These are phyloP conservation scores for Helianthus tuberosus DNA, from an alignment of 129 eudicot genomes.

Conservation along the genomic window DNA sequence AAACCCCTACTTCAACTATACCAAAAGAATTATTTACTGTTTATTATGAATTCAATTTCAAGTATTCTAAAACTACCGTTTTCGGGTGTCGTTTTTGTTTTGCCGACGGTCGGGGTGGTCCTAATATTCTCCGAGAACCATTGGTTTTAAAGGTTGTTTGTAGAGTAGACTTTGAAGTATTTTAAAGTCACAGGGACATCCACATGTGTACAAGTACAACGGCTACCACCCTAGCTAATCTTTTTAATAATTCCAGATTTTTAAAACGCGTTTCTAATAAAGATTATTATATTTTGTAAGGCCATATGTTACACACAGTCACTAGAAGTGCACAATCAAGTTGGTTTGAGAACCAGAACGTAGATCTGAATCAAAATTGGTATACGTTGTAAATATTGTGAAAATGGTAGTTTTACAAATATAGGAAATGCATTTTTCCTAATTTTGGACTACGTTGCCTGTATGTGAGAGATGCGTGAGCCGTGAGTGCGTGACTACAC, in stretches of 20 bases:
- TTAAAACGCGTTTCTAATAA: background rate
- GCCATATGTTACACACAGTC: too few relatives aligned
- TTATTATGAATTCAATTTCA: background rate
- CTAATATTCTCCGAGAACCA: background rate
- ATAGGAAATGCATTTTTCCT: too few relatives aligned
- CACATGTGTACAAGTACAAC: conserved; percentile 28
- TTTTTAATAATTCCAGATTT: conserved; percentile 3
- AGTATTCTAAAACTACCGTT: background rate
- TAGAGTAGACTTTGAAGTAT: background rate
- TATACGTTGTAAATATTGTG: too few relatives aligned
- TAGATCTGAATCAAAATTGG: too few relatives aligned
- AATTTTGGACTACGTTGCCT: too few relatives aligned
- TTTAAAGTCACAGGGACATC: conserved; percentile 15
- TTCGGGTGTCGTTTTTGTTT: background rate
- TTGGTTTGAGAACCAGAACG: too few relatives aligned
- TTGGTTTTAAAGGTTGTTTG: background rate
- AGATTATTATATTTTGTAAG: too few relatives aligned
- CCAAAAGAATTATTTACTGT: background rate
- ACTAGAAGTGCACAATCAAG: too few relatives aligned
- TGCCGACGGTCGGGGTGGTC: background rate
- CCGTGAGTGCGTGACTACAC: too few relatives aligned
- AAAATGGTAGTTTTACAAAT: too few relatives aligned
- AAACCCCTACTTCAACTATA: background rate
- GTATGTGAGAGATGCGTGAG: too few relatives aligned
- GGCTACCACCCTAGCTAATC: conserved; percentile 3